Base-by-base conservation (phyloP, 192 early-diverging fungal species). In the Entomortierella lignicola region DNA sequence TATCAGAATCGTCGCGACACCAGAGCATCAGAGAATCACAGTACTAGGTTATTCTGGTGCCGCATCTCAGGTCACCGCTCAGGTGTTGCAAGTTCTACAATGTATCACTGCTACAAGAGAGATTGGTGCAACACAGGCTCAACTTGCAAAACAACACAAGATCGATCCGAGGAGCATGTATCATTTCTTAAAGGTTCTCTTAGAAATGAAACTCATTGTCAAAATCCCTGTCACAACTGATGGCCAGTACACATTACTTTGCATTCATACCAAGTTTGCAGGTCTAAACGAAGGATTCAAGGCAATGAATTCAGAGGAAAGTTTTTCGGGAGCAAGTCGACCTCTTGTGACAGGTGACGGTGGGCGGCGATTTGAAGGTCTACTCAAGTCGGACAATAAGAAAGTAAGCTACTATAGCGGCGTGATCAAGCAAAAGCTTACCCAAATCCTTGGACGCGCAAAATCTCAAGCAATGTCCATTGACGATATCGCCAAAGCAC, bases 151-250 rank as follows among this genome's bases (percentile, higher is more conserved):
- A 56, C 48, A 72, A 0, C 65, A 85, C 26, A 62, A 82, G 15
- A 72, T 90, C 21, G 90, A 92, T 66, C 89, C 91, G 23, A 70
- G 88, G 50, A 86, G 82, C 31, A 80, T 89, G 29, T 92, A 88
- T 60, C 88, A 92, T 69, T 86, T 85, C 59, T 44, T 92, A 51
- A 92, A 91, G 52, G 70, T 81, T 3, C 80, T 92, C 25, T 41
- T 72, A 18, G 62, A 63, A 6, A 63, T 62, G 56, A 84, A 84
- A 20, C 71, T 88, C 18, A 83, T 92, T 39, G 86, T 91, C 50
- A 92, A 92, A 66, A 80, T 88, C 31, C 88, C 90, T n/a, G 83
- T 91, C 41, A 85, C 87, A 17, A 81, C 80, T 8, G 85, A 82
- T 25, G 87, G 90, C 10, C 63, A 81, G 34, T 83, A 83, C 47